Base-by-base conservation (phyloP, 805 yeast genomes). In the Pichia kluyveri region DNA sequence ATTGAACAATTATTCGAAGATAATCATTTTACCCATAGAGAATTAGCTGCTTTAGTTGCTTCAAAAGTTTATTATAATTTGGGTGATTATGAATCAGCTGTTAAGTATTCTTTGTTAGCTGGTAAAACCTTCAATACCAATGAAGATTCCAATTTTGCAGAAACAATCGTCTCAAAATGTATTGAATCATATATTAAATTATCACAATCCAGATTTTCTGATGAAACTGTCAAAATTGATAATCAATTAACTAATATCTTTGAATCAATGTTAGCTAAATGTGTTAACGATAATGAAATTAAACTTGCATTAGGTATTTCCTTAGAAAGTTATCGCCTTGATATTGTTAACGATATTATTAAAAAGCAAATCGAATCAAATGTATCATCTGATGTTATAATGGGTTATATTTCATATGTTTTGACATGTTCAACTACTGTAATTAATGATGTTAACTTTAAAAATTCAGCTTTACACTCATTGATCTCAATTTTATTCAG, bases 1-100 rank as follows among this genome's bases (percentile, higher is more conserved):
- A 85, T 93, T 59, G 99, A 93, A 69, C 95, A 88, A 54, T 71
- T 93, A 47, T 89, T 83, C 60, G 98, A 93, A 68, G 96, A 91
- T 63, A 75, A 77, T 50, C 66, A 74, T 26, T 93, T 91, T 66
- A 46, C 59, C 31, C 80, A 80, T 47, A 78, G 95, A 56, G 69
- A 78, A 42, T 74, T 91, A 60, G 98, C 98, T 9, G 98, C 99
- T 2, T 72, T 93, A 51, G 77, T 93, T 51, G 90, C 93, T 8
- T 87, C 98, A 15, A 93, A 93, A 66, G 95, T 80, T 31, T 78
- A 78, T 62, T 93, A 89, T 67, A 89, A 93, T 65, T 74, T 93
- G 60, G 98, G 98, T 43, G 98, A 93, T 63, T 89, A 85, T 60
- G 95, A 86, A 54, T 75, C 90, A 4, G 86, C 96, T 10, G 96